Evolutionary conservation across 192 early-diverging fungal species (phyloP), one percentile per base, ranked within the genome.

Genomic region (Backusella macrospora): DNA sequence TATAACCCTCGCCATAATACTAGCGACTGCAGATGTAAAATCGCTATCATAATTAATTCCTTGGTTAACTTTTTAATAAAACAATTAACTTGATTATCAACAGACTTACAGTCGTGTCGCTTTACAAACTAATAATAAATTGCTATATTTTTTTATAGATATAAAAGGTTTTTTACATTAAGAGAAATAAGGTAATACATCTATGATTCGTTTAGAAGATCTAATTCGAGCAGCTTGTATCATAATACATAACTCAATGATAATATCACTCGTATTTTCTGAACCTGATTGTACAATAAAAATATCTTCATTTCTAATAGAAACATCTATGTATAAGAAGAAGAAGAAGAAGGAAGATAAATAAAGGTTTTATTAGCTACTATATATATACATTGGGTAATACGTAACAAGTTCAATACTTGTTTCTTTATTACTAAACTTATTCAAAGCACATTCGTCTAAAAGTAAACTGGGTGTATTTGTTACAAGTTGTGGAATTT

Each of bases 181-280:
- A 6, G 96, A 96, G 80, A 97, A 99, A 76, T 94, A 95, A 29
- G 96, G 98, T 37, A 98, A 89, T 13, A 99, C 95, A 7, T 94
- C 98, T 0, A 94, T 98, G 81, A 98, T 93, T 71, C 94, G 86
- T 47, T 90, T 88, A 43, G 96, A 95, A 16, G 93, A 95, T 72
- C 95, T 96, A 39, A 95, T 96, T 73, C 92, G 92, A 85, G 96
- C 98, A 42, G 98, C 98, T 71, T 94, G 92, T 80, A 98, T 97
- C 90, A 99, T 96, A 79, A 99, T 98, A 65, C 97, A 89, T 64
- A 99, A 87, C 82, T 99, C 98, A 86, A 97, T 96, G 69, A 99
- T 83, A 85, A 97, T 91, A 89, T 99, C 98, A 84, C 97, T 97
- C 87, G 97, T 96, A 70, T 95, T 86, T 37, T 93, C 92, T 74